A percentile compares a stretch with the other conserved stretches of the same genome.
These are phyloP conservation scores for Candida orba DNA, from an alignment of 805 yeast species.

Conservation along the genomic window DNA sequence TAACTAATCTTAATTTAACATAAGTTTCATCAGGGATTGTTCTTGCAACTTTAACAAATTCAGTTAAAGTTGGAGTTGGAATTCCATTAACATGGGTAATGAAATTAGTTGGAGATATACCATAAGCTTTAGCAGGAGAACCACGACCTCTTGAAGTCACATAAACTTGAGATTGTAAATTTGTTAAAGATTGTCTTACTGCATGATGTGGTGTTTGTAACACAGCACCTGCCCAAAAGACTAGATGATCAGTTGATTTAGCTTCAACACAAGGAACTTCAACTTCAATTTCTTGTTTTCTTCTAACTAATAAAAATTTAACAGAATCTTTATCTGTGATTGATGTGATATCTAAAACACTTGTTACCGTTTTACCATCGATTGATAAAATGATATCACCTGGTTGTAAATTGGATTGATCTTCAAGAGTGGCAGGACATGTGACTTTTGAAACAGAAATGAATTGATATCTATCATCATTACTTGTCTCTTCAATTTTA, in stretches of 20 bases:
- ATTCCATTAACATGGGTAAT: slow-evolving; percentile 83
- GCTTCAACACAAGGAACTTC: slow-evolving; percentile 60
- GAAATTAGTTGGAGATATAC: slow-evolving; percentile 71
- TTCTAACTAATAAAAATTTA: slow-evolving; percentile 62
- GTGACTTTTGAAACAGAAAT: slow-evolving; percentile 65
- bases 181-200: slow-evolving; percentile 74
- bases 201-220: slow-evolving; percentile 90
- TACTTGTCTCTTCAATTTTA: slow-evolving; percentile 51
- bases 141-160: slow-evolving; percentile 69
- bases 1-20: slow-evolving; percentile 70
- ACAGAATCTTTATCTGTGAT: slow-evolving; percentile 38
- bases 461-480: slow-evolving; percentile 60
- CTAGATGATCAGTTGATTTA: slow-evolving; percentile 55
- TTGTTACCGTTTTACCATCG: slow-evolving; percentile 55
- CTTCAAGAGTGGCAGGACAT: slow-evolving; percentile 32
- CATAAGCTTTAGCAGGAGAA: slow-evolving; percentile 82
- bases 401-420: slow-evolving; percentile 27
- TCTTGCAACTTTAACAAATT: slow-evolving; percentile 60
- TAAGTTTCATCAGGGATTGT: slow-evolving; percentile 73
- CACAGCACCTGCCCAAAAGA: slow-evolving; percentile 78
- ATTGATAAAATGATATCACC: slow-evolving; percentile 78
- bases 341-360: slow-evolving; percentile 48
- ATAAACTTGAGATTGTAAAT: slow-evolving; percentile 78
- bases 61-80: slow-evolving; percentile 61
- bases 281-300: slow-evolving; percentile 54